Evolutionary conservation across 495 filamentous ascomycete genomes (phyloP).

Genomic region (Penicillium arizonense): DNA sequence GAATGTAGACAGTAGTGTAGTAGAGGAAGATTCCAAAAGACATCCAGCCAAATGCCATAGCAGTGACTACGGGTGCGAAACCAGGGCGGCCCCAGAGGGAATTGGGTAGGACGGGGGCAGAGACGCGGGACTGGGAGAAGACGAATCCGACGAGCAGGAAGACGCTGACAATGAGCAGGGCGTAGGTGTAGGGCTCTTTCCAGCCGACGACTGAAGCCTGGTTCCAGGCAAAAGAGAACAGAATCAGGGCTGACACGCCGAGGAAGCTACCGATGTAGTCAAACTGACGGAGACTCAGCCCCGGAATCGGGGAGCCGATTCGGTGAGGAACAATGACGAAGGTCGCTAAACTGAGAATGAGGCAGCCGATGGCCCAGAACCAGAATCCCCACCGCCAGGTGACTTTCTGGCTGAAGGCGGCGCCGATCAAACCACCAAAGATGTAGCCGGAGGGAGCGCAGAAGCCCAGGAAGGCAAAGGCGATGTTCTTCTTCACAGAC

Average conservation of each 20-base stretch:
- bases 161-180: slow-evolving; percentile 33
- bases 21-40: slow-evolving; percentile 43
- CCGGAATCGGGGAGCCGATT: slow-evolving; percentile 22
- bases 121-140: slow-evolving; percentile 24
- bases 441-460: slow-evolving; percentile 52
- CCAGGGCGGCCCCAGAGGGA: slow-evolving; percentile 35
- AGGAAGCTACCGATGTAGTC: slow-evolving; percentile 48
- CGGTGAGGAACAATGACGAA: slow-evolving; percentile 17
- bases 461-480: slow-evolving; percentile 58
- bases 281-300: slow-evolving; percentile 21
- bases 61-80: slow-evolving; percentile 34
- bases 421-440: slow-evolving; percentile 45
- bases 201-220: slow-evolving; percentile 36
- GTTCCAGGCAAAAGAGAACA: slow-evolving; percentile 41
- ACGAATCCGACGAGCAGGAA: slow-evolving; percentile 29
- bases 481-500: slow-evolving; percentile 51
- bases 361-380: slow-evolving; percentile 48
- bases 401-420: slow-evolving; percentile 42
- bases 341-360: slow-evolving; percentile 45
- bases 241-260: slow-evolving; percentile 33
- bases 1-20: slow-evolving; percentile 39
- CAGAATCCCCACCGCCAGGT: slow-evolving; percentile 66
- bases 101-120: slow-evolving; percentile 23
- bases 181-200: slow-evolving; percentile 30
- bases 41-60: slow-evolving; percentile 38